Base-by-base conservation (phyloP, 2,329 filamentous ascomycete genomes). In the Cladorrhinum sp. region DNA sequence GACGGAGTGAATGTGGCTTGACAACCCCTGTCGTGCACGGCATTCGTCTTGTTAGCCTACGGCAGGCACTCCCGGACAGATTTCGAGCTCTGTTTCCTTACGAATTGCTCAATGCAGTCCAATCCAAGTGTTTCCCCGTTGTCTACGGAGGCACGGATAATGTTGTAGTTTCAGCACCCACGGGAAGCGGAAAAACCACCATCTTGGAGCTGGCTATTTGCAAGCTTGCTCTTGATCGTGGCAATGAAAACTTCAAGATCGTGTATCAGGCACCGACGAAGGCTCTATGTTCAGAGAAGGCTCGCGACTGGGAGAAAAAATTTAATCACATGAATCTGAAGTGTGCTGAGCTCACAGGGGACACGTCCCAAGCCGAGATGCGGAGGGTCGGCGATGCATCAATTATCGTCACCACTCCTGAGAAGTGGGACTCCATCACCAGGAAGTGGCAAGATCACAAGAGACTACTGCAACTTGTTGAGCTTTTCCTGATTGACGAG, bases 351-450 rank as follows among this genome's bases (percentile, higher is more conserved):
- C 79, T 96, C 60, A 96, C 92, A 2, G 91, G 92, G 1, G 92
- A 96, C 70, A 93, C 90, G 0, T 87, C 90, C 38, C 78, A 82
- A 55, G 74, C 77, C 4, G 86, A 93, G 65, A 79, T 92, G 61
- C 79, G 80, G 22, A 84, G 82, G 57, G 88, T 93, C 5, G 87
- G 91, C 62, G 85, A 80, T 66, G 91, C 91, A 2, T 87, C 87
- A 51, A 90, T 96, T 64, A 93, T 96, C 65, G 82, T 96, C 63
- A 95, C 92, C 0, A 96, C 91, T 0, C 91, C 92, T 0, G 91
- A 96, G 73, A 96, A 96, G 70, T 96, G 91, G 91, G 91, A 96
- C 70, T 93, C 90, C 62, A 87, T 95, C 72, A 96, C 92, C 0
- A 81, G 91, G 18, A 93, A 91, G 70, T 96, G 92, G 92, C 86